Evolutionary conservation across 352 stramenopile species (phyloP), one percentile per base, ranked within the genome.

Genomic region (Aphanomyces euteiches): DNA sequence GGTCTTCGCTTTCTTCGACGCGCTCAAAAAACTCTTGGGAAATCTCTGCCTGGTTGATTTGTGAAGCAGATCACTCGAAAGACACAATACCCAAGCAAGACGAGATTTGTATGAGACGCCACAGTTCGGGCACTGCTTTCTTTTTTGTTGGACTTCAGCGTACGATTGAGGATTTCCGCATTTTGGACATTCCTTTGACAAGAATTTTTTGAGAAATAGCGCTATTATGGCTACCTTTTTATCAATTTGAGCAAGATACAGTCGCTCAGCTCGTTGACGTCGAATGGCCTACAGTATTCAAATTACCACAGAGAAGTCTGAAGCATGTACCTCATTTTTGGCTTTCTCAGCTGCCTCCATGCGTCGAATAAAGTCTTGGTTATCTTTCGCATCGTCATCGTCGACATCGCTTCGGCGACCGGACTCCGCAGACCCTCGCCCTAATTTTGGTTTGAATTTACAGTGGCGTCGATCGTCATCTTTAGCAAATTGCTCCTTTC

Each of bases 81-180:
- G 17, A 10, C 1, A 58, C 36, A 28, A 37, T 53, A 90, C 84
- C 84, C 84, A 92, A 3, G 83, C 79, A 40, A 90, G 78, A 36
- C 80, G 81, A 41, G 73, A 85, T 66, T 79, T 81, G 74, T 92
- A 92, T 8, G 78, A 77, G 45, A 87, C 77, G 19, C 81, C 83
- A 61, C 84, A 92, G 60, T 92, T 92, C 17, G 83, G 84, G 47
- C 83, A 92, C 38, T 90, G 90, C 65, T 90, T 92, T 10, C 84
- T 79, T 77, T 92, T 92, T 54, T 92, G 84, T 3, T 80, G 83
- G 28, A 90, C 77, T 67, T 92, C 84, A 40, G 83, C 77, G 64
- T 90, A 90, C 56, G 83, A 90, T 61, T 92, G 84, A 19, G 80
- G 73, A 39, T 88, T 92, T 8, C 84, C 82, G 45, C 84, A 92